A percentile compares a stretch with the other conserved stretches of the same genome.
Evolutionary conservation across 305 asterid species (phyloP).

Genomic region (Striga hermonthica): DNA sequence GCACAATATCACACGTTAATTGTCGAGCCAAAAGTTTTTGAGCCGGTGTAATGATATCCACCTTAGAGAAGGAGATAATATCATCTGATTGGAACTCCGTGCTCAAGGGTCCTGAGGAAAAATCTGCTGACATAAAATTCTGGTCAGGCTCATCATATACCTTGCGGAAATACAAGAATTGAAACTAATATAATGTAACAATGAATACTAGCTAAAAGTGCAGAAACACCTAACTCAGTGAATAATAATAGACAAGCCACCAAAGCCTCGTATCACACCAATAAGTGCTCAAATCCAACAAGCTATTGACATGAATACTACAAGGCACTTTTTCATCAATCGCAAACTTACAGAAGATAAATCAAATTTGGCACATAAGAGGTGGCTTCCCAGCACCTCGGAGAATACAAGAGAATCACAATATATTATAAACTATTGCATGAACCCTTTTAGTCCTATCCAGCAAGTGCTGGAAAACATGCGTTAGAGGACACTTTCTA

Average conservation of each 20-base stretch:
- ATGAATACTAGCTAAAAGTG: neutral
- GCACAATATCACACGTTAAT: constrained; percentile 66
- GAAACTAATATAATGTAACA: constrained; percentile 7
- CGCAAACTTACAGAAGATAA: too few relatives aligned
- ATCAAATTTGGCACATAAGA: too few relatives aligned
- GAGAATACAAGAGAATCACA: too few relatives aligned
- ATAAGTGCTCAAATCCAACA: neutral
- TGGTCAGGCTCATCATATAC: neutral
- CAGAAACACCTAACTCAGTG: neutral
- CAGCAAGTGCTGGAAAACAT: too few relatives aligned
- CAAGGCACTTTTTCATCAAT: too few relatives aligned
- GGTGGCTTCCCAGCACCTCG: too few relatives aligned
- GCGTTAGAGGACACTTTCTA: too few relatives aligned
- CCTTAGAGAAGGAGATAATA: constrained; percentile 74
- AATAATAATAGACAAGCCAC: neutral
- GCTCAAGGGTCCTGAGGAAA: constrained; percentile 34
- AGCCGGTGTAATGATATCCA: constrained; percentile 82
- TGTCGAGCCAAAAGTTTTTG: constrained; percentile 88
- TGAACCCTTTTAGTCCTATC: too few relatives aligned
- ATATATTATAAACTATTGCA: too few relatives aligned
- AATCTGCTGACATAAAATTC: constrained; percentile 44
- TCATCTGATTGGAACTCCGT: constrained; percentile 48
- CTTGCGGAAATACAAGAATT: constrained; percentile 17
- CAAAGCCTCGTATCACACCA: neutral
- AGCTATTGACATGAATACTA: neutral